phyloP scores from a whole-genome alignment of 768 basidiomycete genomes.

The Termitomyces sp. region DNA sequence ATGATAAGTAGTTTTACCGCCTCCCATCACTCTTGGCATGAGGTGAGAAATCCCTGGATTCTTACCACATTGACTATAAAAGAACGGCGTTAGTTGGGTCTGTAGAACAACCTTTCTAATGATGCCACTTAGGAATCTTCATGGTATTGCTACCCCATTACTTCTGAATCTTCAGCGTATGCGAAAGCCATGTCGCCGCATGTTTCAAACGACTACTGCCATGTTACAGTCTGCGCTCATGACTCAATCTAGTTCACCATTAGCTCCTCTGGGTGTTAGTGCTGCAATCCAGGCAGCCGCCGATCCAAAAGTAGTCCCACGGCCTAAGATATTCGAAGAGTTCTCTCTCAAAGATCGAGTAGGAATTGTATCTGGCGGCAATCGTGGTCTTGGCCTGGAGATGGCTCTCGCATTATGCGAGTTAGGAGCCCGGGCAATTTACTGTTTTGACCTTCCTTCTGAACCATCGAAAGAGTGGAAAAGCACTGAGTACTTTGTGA shows the following conservation, averaged over 20 bases:
- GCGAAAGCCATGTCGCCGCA: not conserved
- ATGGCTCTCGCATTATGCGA: conserved; percentile 71
- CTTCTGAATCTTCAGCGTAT: not conserved
- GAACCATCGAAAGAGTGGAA: conserved; percentile 53
- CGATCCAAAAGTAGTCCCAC: conserved; percentile 27
- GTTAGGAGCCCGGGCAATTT: conserved; percentile 62
- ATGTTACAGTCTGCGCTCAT: not conserved
- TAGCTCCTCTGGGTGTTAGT: conserved; percentile 56
- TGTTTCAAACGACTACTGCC: not conserved
- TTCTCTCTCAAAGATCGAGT: conserved; percentile 54
- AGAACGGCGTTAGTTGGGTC: too few relatives aligned
- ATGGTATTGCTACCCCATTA: not conserved
- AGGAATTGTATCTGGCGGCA: conserved; percentile 57
- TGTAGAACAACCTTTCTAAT: not conserved
- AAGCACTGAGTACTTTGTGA: conserved; percentile 45
- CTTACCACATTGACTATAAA: not conserved
- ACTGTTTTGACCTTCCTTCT: conserved; percentile 59
- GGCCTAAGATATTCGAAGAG: conserved; percentile 51
- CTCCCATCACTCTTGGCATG: not conserved
- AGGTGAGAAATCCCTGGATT: too few relatives aligned
- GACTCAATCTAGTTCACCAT: conserved; percentile 41
- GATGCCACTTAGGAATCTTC: not conserved
- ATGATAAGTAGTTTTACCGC: not conserved
- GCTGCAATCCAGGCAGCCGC: conserved; percentile 44
- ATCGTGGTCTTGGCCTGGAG: conserved; percentile 71